These are phyloP conservation scores for Candida maris DNA, from an alignment of 805 yeast genomes.

Conservation along the genomic window DNA sequence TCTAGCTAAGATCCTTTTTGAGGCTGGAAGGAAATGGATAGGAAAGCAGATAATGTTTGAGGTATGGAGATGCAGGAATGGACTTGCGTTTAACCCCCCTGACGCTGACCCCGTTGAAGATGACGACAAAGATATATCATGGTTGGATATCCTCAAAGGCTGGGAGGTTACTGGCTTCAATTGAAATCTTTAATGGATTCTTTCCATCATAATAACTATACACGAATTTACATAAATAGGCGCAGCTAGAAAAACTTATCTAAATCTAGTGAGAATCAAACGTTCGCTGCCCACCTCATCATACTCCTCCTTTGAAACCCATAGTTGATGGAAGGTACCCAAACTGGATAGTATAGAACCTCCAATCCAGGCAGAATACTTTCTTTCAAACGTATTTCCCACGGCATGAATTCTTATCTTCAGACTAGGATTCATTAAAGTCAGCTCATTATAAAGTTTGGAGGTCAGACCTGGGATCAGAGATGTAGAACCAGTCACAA, in stretches of 20 bases:
- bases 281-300: slow-evolving; percentile 86
- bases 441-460: slow-evolving; percentile 66
- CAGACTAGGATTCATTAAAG: slow-evolving; percentile 71
- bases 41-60: slow-evolving; percentile 52
- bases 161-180: slow-evolving; percentile 44
- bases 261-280: slow-evolving; percentile 74
- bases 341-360: slow-evolving; percentile 84
- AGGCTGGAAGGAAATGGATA: slow-evolving; percentile 46
- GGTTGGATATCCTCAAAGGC: slow-evolving; percentile 52
- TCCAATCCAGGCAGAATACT: slow-evolving; percentile 85
- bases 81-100: background rate
- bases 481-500: slow-evolving; percentile 81
- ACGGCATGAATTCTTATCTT: slow-evolving; percentile 80
- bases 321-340: slow-evolving; percentile 92
- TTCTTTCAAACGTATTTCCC: slow-evolving; percentile 74
- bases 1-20: slow-evolving; percentile 31
- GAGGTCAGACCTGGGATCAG: slow-evolving; percentile 79
- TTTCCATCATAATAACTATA: background rate
- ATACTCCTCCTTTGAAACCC: slow-evolving; percentile 86
- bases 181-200: slow-evolving; percentile 5
- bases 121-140: slow-evolving; percentile 35
- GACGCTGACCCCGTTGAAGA: slow-evolving; percentile 7
- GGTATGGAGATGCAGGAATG: slow-evolving; percentile 43
- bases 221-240: background rate
- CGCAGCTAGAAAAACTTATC: slow-evolving; percentile 40